phyloP scores from a whole-genome alignment of 257 asterid species.

The Ligustrum vulgare region DNA sequence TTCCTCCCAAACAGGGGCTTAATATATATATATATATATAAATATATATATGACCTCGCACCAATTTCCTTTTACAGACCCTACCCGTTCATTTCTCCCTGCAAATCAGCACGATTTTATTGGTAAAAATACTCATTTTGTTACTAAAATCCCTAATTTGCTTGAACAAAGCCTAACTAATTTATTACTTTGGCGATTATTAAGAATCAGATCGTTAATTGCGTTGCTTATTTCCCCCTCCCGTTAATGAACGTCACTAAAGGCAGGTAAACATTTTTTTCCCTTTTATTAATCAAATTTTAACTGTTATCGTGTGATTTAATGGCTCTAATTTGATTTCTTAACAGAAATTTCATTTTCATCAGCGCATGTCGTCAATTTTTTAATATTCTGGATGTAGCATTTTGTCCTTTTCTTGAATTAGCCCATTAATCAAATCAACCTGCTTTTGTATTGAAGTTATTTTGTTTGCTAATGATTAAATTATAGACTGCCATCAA shows the following conservation, averaged over 20 bases:
- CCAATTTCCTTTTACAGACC: slow-evolving; percentile 24
- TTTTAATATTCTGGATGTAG: neutral
- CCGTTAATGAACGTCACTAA: slow-evolving; percentile 18
- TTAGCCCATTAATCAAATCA: neutral
- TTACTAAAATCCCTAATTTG: slow-evolving; percentile 1
- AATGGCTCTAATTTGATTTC: neutral
- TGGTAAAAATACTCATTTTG: neutral
- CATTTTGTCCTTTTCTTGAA: neutral
- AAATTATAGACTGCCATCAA: neutral
- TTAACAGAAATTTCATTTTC: neutral
- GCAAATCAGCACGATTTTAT: slow-evolving; percentile 18
- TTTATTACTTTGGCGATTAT: slow-evolving; percentile 1
- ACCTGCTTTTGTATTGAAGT: neutral
- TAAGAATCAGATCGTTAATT: slow-evolving; percentile 22
- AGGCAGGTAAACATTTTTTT: slow-evolving; percentile 19
- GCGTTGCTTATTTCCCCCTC: slow-evolving; percentile 18
- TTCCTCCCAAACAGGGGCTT: no score
- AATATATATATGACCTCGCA: no score
- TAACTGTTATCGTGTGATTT: neutral
- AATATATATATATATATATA: no score
- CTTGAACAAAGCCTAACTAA: no score
- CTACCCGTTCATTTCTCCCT: slow-evolving; percentile 24
- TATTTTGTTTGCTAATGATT: neutral
- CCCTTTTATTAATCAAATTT: slow-evolving; percentile 1
- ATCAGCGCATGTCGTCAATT: neutral